Conservation (phyloP, 257 asterid species). For the Solanum tarapatanum region DNA sequence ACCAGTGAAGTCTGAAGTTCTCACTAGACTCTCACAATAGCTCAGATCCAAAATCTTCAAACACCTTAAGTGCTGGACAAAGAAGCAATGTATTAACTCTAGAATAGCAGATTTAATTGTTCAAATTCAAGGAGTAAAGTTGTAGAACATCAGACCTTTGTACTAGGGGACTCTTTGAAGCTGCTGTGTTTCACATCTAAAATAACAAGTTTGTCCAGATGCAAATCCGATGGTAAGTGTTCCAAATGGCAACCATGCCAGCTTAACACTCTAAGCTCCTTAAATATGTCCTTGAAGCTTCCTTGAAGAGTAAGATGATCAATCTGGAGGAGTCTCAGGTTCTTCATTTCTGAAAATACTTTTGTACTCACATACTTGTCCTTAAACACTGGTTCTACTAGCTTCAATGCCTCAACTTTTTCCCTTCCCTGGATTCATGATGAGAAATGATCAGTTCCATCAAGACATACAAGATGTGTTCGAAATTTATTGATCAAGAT, state of each 20-base stretch:
- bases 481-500: not conserved
- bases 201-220: not conserved
- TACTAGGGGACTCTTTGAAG: not conserved
- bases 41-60: not conserved
- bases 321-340: not conserved
- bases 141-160: not conserved
- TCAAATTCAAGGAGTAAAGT: not conserved
- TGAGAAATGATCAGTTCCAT: not conserved
- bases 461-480: not conserved
- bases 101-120: not conserved
- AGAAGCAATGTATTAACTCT: not conserved
- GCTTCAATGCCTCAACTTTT: not conserved
- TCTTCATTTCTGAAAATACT: not conserved
- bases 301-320: not conserved
- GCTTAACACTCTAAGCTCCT: not conserved
- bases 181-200: not conserved
- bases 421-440: not conserved
- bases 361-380: not conserved
- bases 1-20: not conserved
- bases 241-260: not conserved
- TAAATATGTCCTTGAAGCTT: not conserved
- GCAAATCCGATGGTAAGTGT: not conserved
- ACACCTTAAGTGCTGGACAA: not conserved
- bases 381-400: not conserved
- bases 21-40: not conserved